Evolutionary conservation across 495 filamentous ascomycete genomes (phyloP).

Genomic region (Xylaria flabelliformis): DNA sequence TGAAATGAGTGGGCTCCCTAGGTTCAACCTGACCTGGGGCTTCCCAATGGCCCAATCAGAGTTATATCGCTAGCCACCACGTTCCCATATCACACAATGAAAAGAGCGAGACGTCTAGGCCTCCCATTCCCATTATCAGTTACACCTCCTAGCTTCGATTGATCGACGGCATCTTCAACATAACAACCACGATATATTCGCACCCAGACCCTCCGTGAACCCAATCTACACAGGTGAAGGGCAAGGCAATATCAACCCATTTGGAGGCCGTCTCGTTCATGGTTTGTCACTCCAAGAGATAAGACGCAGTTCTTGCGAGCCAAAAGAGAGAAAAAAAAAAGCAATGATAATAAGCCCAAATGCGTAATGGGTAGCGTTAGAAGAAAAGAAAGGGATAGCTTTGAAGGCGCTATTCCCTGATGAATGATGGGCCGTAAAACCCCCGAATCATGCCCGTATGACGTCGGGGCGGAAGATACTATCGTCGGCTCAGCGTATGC

Average conservation of each 20-base stretch:
- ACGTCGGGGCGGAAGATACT: background rate
- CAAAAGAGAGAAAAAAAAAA: constrained; percentile 2
- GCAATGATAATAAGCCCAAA: constrained; percentile 20
- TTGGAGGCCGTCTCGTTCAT: background rate
- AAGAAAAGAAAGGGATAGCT: constrained; percentile 4
- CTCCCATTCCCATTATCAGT: constrained; percentile 22
- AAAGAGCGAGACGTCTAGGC: constrained; percentile 13
- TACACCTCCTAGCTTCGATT: constrained; percentile 22
- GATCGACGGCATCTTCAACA: constrained; percentile 15
- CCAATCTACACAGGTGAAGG: constrained; percentile 9
- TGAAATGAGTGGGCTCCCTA: constrained; percentile 5
- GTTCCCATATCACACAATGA: constrained; percentile 24
- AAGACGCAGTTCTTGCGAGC: constrained; percentile 19
- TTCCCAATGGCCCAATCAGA: constrained; percentile 18
- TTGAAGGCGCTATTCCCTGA: background rate
- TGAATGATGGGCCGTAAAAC: constrained; percentile 11
- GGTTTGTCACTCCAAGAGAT: background rate
- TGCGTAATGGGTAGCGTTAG: constrained; percentile 6
- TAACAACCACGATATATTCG: constrained; percentile 8
- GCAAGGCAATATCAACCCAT: background rate
- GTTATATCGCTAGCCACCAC: constrained; percentile 19
- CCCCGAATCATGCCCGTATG: constrained; percentile 6
- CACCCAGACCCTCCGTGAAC: constrained; percentile 9
- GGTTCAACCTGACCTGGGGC: constrained; percentile 10
- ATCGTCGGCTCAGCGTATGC: constrained; percentile 11